phyloP scores from a whole-genome alignment of 768 basidiomycete genomes.

The Psilocybe tampanensis region DNA sequence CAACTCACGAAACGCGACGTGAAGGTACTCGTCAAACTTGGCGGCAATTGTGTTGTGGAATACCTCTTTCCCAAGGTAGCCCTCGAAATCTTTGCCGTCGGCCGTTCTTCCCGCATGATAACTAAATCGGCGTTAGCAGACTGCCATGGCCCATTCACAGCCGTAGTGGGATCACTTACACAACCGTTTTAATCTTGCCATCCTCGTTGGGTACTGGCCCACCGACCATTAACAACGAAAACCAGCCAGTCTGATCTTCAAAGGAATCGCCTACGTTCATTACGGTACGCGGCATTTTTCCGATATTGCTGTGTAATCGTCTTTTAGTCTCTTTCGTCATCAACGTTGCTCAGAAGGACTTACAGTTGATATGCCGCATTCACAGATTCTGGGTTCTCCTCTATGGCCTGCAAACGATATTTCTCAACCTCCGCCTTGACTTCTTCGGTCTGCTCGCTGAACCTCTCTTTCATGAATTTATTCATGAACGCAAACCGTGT shows the following conservation, averaged over 20 bases:
- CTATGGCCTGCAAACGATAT: not conserved
- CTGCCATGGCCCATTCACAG: not conserved
- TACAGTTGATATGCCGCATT: not conserved
- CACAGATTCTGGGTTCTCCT: not conserved
- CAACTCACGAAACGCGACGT: not conserved
- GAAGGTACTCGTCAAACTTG: not conserved
- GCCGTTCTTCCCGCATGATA: not conserved
- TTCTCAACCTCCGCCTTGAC: conserved; percentile 2
- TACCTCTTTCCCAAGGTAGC: not conserved
- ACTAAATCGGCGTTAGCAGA: not conserved
- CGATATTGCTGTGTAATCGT: not conserved
- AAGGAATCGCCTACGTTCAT: too few relatives aligned
- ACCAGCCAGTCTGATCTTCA: not conserved
- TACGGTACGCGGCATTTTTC: not conserved
- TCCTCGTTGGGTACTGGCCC: not conserved
- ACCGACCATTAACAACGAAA: not conserved
- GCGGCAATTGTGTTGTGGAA: not conserved
- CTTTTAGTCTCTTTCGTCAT: not conserved
- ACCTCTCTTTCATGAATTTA: conserved; percentile 4
- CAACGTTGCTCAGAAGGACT: not conserved
- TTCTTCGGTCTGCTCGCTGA: not conserved
- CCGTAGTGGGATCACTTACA: not conserved
- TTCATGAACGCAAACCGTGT: conserved; percentile 4
- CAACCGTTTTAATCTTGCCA: not conserved
- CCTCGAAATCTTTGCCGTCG: not conserved